A percentile compares a stretch with the other conserved stretches of the same genome.
Evolutionary conservation across 345 rosid genomes (phyloP).

Genomic region (Psidium friedrichsthalianum): DNA sequence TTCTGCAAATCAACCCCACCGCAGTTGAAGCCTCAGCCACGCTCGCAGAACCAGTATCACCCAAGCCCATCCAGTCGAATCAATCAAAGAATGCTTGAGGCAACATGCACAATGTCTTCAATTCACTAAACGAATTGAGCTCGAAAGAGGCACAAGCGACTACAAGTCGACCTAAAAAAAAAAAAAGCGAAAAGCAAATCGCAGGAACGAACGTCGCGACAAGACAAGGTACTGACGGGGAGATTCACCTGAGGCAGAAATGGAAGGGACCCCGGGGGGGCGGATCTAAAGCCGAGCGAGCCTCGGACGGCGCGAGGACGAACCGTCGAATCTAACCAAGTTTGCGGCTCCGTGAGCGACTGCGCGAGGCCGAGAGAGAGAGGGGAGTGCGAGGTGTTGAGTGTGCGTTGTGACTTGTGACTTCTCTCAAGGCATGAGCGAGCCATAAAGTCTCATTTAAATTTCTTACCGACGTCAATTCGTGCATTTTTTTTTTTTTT

Average conservation of each 20-base stretch:
- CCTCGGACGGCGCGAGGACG: no score
- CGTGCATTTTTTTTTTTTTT: no score
- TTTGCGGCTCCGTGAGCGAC: no score
- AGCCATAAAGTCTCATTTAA: no score
- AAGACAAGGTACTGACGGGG: background rate
- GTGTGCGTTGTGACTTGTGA: no score
- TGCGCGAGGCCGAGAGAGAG: no score
- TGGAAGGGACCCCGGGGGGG: no score
- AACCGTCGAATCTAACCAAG: no score
- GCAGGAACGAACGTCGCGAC: background rate
- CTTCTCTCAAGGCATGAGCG: no score
- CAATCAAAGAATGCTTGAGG: background rate
- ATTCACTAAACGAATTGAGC: background rate
- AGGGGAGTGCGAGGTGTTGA: no score
- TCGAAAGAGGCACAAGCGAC: background rate
- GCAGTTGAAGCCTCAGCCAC: background rate
- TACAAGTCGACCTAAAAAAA: background rate
- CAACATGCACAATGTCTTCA: background rate
- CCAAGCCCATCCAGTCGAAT: no score
- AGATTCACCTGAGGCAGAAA: background rate
- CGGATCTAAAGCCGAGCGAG: background rate
- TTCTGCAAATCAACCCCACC: background rate
- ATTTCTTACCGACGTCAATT: no score
- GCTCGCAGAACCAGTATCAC: background rate
- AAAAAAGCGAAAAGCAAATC: background rate